Base-by-base conservation (phyloP, 2,329 filamentous ascomycete species). In the Curvularia spicifera region DNA sequence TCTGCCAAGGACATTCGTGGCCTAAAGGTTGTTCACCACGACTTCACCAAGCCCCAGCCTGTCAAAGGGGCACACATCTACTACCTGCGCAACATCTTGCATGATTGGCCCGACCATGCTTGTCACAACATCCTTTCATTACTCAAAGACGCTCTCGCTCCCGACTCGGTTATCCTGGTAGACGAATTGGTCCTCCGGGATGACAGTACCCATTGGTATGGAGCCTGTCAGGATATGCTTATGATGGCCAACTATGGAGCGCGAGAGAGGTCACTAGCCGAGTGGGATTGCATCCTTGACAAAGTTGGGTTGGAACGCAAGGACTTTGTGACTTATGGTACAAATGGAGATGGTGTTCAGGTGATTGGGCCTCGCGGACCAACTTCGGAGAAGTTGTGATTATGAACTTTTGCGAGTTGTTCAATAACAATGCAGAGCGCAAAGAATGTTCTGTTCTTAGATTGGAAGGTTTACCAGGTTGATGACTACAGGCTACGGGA, bases 191-290 rank as follows among this genome's bases (percentile, higher is more conserved):
- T 51, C 26, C 24, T 52, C 13, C 48, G 28, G 4, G 53, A 56
- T 22, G 48, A 52, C 31, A 33, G 48, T 31, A 40, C 48, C 24
- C 53, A 56, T 18, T 56, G 53, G 53, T 56, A 56, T 18, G 53
- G 53, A 20, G 48, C 53, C 20, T 56, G 48, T 10, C 46, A 47
- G 20, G 53, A 56, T 56, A 7, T 56, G 20, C 53, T 56, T 18
- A 56, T 56, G 53, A 56, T 56, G 53, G 53, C 48, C 15, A 56
- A 56, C 22, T 56, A 56, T 5, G 53, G 53, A 2, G 53, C 53
- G 13, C 42, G 49, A 18, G 53, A 56, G 33, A 46, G 53, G 40
- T 52, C 48, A 15, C 48, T 56, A 26, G 22, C n/a, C 24, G 49
- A 56, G 33, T 56, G 53, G 53, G 53, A 56, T 52, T 33, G 42